Evolutionary conservation across 306 rosid genomes (phyloP).

Genomic region (Cyclanthera cordifolia): DNA sequence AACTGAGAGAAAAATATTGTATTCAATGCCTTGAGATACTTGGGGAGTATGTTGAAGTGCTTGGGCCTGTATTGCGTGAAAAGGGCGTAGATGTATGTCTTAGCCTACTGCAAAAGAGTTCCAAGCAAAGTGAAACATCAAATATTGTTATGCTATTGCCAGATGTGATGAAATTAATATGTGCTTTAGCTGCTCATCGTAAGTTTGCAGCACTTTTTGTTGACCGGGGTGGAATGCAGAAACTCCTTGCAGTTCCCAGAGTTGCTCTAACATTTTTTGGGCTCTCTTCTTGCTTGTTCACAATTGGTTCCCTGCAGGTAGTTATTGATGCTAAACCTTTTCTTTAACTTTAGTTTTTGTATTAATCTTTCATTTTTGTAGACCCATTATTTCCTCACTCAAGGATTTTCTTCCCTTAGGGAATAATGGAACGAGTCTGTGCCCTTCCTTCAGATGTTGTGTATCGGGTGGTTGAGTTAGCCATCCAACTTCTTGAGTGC

Average conservation of each 20-base stretch:
- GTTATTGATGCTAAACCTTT: neutral
- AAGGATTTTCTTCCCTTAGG: constrained; percentile 31
- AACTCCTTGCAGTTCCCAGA: constrained; percentile 88
- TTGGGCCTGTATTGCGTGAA: constrained; percentile 93
- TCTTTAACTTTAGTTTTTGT: neutral
- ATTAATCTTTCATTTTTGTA: neutral
- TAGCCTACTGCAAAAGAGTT: constrained; percentile 66
- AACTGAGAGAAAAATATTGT: constrained; percentile 81
- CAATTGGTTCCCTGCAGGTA: constrained; percentile 97
- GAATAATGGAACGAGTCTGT: constrained; percentile 93
- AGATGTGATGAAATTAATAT: constrained; percentile 87
- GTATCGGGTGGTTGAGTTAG: constrained; percentile 71
- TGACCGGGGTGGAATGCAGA: constrained; percentile 93
- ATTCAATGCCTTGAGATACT: constrained; percentile 88
- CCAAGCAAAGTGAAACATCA: constrained; percentile 50
- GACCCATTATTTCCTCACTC: neutral
- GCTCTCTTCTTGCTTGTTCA: constrained; percentile 80
- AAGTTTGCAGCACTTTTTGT: constrained; percentile 93
- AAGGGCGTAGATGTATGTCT: constrained; percentile 95
- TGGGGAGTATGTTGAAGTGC: constrained; percentile 96
- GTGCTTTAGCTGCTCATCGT: constrained; percentile 94
- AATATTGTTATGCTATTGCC: constrained; percentile 63
- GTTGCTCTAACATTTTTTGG: constrained; percentile 68
- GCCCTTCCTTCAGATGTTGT: constrained; percentile 84
- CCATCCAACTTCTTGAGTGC: constrained; percentile 85